Conservation (phyloP, 768 basidiomycete genomes). For the Tulasnella sp. region DNA sequence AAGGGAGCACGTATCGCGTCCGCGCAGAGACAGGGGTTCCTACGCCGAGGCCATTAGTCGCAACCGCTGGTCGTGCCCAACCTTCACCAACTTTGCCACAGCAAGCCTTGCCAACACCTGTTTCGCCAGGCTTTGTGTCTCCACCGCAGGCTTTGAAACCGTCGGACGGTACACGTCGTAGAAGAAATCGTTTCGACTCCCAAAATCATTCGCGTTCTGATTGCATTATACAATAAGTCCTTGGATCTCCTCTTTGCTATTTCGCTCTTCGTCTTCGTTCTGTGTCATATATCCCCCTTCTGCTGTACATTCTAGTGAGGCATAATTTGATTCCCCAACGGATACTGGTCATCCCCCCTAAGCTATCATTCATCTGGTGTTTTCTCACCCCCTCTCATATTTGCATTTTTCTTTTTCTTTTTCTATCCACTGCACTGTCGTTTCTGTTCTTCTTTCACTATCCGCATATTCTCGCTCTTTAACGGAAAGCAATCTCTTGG, state of each 20-base stretch:
- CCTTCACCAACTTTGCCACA: too few species aligned
- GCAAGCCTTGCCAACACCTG: background rate
- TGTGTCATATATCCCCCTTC: background rate
- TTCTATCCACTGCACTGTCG: too few species aligned
- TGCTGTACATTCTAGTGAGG: background rate
- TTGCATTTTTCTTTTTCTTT: too few species aligned
- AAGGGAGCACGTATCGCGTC: background rate
- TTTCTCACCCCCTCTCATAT: too few species aligned
- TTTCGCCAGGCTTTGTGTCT: background rate
- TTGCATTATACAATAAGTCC: conserved; percentile 10
- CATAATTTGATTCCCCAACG: too few species aligned
- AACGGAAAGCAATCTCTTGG: too few species aligned
- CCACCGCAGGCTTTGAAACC: background rate
- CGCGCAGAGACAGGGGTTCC: too few species aligned
- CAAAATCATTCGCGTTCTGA: background rate
- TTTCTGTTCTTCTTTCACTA: background rate
- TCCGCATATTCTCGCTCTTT: background rate
- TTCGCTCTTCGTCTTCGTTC: background rate
- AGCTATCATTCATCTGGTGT: too few species aligned
- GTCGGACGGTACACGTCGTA: background rate
- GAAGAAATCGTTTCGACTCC: conserved; percentile 7
- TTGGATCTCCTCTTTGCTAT: background rate
- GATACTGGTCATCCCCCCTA: too few species aligned
- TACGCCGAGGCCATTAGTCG: too few species aligned
- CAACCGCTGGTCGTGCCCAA: too few species aligned